Percentiles rank a stretch among this genome's conserved stretches.
phyloP scores from a whole-genome alignment of 2,329 filamentous ascomycete genomes.

The Emmonsia crescens region DNA sequence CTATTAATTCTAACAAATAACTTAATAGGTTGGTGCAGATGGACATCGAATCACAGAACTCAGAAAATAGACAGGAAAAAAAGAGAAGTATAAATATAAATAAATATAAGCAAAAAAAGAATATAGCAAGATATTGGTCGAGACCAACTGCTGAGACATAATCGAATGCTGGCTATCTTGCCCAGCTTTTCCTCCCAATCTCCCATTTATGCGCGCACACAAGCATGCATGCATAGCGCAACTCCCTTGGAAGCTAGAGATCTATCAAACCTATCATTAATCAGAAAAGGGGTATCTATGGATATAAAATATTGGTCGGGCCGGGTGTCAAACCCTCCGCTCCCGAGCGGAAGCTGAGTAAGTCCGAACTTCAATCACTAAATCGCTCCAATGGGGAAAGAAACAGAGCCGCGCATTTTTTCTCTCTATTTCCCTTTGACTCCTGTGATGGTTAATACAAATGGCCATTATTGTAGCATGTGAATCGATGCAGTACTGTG shows the following conservation, averaged over 20 bases:
- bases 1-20: too few relatives aligned
- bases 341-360: background rate
- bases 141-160: background rate
- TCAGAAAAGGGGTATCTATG: background rate
- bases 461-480: background rate
- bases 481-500: background rate
- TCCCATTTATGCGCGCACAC: background rate
- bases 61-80: background rate
- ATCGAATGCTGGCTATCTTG: background rate
- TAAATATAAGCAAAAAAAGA: too few relatives aligned
- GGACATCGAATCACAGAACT: background rate
- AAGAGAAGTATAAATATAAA: too few relatives aligned
- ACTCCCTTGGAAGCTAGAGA: background rate
- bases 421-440: background rate
- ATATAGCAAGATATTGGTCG: background rate
- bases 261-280: background rate
- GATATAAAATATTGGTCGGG: background rate
- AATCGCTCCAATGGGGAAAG: background rate
- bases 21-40: too few relatives aligned
- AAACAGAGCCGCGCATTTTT: background rate
- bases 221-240: background rate
- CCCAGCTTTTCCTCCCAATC: background rate
- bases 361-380: background rate
- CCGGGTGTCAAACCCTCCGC: background rate
- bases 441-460: background rate